Base-by-base conservation (phyloP, 75 land plant species). In the Azolla pinnata region DNA sequence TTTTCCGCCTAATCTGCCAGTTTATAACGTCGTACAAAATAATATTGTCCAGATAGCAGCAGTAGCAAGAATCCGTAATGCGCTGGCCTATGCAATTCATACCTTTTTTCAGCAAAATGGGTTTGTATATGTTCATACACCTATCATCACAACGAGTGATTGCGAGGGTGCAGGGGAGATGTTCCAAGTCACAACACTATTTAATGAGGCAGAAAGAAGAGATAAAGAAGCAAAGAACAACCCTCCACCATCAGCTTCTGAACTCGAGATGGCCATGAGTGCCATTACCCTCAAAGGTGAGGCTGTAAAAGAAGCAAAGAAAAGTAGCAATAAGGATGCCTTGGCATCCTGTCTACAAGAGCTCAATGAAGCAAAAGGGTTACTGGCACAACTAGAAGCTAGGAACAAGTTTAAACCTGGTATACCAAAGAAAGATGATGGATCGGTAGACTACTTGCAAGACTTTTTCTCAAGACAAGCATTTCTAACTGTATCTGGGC, bases 201-300 rank as follows among this genome's bases (percentile, higher is more conserved):
- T 73, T 2, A 65, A 47, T 27, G 70, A 78, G 49, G 60, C 69
- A 26, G 73, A 59, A 29, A 81, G 67, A 63, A 26, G 88, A 44
- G 90, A 85, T 54, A 79, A 67, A 52, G 98, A 93, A 19, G 60
- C 71, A 31, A 75, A 71, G 12, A 63, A 69, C 25, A 85, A 77
- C 54, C 88, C 97, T 23, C 82, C 84, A 10, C 97, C 95, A 30
- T 60, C 87, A 45, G 81, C 75, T 71, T 73, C 65, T 23, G 90
- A 92, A 1, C 10, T 92, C 18, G 82, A 83, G 27, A 76, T 77
- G 29, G 75, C 84, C 0, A 68, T 74, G 63, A 54, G 46, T 44
- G 52, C 69, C 38, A 84, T 85, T 47, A 70, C 55, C 48, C 77
- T 79, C 65, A 85, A 76, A 64, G 97, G 83, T 21, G 87, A 78